Conservation (phyloP, 148 eudicot species). For the Chenopodium quinoa region DNA sequence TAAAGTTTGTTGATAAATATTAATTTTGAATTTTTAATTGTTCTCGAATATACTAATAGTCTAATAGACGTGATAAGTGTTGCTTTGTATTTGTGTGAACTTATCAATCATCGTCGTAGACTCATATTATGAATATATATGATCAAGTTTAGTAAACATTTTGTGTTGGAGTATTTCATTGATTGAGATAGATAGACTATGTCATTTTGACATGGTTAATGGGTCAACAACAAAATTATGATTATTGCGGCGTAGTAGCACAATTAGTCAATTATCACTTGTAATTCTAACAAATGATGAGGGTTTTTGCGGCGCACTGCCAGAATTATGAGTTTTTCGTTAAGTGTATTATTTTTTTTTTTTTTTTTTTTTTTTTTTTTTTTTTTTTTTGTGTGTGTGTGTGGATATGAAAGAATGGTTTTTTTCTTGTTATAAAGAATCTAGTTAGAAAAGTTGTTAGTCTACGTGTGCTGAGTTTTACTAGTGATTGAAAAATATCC, state of each 20-base stretch:
- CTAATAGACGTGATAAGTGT: too few species aligned
- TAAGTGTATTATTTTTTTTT: too few species aligned
- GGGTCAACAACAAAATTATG: background rate
- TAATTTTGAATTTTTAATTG: too few species aligned
- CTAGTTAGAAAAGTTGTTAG: background rate
- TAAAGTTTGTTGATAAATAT: too few species aligned
- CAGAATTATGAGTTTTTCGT: too few species aligned
- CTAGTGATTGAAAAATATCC: background rate
- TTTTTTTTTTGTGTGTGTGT: too few species aligned
- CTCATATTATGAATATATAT: too few species aligned
- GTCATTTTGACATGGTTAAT: background rate
- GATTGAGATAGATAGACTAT: background rate
- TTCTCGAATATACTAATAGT: too few species aligned
- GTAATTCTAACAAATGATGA: background rate
- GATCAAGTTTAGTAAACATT: background rate
- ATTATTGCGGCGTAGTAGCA: background rate
- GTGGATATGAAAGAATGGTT: too few species aligned
- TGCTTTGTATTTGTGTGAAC: background rate
- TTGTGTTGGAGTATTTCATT: background rate
- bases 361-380: too few species aligned
- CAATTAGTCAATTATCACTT: background rate
- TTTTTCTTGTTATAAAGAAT: background rate
- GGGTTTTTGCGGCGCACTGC: background rate
- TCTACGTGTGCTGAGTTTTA: conserved; percentile 4
- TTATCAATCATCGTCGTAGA: background rate